These are phyloP conservation scores for Linum tenue DNA, from an alignment of 345 rosid species.

Conservation along the genomic window DNA sequence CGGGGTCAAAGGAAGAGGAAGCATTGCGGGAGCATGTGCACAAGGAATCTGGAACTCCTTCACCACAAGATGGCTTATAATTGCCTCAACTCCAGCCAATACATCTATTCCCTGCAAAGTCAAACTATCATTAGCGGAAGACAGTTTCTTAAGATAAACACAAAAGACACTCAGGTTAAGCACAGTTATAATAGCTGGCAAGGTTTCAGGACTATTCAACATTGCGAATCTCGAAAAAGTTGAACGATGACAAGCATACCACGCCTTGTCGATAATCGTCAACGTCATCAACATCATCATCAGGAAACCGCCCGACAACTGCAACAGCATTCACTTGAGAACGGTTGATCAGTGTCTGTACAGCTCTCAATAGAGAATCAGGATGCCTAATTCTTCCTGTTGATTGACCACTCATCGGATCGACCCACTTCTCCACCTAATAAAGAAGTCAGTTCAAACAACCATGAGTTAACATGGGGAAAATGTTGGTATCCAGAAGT, in stretches of 20 bases:
- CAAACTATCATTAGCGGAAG: not conserved
- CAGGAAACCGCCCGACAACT: constrained; percentile 48
- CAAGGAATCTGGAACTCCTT: constrained; percentile 60
- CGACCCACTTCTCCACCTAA: constrained; percentile 53
- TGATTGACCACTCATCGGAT: constrained; percentile 47
- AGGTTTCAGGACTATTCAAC: not conserved
- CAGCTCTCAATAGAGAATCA: constrained; percentile 38
- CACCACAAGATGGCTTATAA: constrained; percentile 56
- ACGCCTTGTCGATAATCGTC: constrained; percentile 47
- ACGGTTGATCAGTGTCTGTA: constrained; percentile 26
- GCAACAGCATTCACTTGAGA: constrained; percentile 48
- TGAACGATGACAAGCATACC: constrained; percentile 22
- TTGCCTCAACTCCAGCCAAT: constrained; percentile 65
- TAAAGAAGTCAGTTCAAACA: not conserved
- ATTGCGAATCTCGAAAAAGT: not conserved
- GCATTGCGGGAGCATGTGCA: constrained; percentile 61
- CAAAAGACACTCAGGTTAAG: no score
- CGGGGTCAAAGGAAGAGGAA: constrained; percentile 32
- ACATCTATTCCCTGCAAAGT: constrained; percentile 47
- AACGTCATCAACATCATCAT: constrained; percentile 40
- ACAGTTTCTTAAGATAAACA: no score
- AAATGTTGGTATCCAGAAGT: no score
- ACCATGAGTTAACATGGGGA: not conserved
- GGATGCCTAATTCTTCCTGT: constrained; percentile 55
- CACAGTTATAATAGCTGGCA: no score